Evolutionary conservation across 2,329 filamentous ascomycete genomes (phyloP), one percentile per base, ranked within the genome.

Genomic region (Monosporascus sp.): DNA sequence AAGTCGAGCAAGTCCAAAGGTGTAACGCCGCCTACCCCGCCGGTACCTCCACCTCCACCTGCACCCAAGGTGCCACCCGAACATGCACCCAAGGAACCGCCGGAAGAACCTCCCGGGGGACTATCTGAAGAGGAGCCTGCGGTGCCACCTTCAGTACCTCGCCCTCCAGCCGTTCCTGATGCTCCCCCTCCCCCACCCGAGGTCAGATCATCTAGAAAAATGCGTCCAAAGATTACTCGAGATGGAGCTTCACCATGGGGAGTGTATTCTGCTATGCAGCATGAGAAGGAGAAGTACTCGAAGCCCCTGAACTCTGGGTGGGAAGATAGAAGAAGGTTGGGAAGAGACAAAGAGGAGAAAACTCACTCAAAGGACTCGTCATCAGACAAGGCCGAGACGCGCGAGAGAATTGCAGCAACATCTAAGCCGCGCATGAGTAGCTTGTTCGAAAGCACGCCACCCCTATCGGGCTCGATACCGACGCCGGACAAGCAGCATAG

Each of bases 171-270:
- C 18, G 74, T 73, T 5, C 73, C 75, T 22, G 78, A 81, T 49
- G 71, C 70, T 41, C 76, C 77, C 35, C 66, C 74, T 47, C 77
- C 79, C 27, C 75, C 78, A 5, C 72, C 81, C 17, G 82, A 85
- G 49, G 72, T 78, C 14, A 83, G 77, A 55, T 82, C 80, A 5
- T 77, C 77, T 3, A 89, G 84, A 71, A 95, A 88, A 67, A 89
- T 95, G 58, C 87, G 90, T 15, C 75, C 87, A 27, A 90, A 87
- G 64, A 82, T 91, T 58, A 88, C 84, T 60, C 88, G 89, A 53
- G 85, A 88, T 38, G 79, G 81, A 54, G 78, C 78, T 37, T 76
- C 81, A 14, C 84, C 87, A 31, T 94, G 90, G 90, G 87, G 85
- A 37, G 83, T 84, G 67, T 93, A 88, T 88, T 82, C 81, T 18